These are phyloP conservation scores for Chaetomiaceae sp. DNA, from an alignment of 2,329 filamentous ascomycete species.

Conservation along the genomic window DNA sequence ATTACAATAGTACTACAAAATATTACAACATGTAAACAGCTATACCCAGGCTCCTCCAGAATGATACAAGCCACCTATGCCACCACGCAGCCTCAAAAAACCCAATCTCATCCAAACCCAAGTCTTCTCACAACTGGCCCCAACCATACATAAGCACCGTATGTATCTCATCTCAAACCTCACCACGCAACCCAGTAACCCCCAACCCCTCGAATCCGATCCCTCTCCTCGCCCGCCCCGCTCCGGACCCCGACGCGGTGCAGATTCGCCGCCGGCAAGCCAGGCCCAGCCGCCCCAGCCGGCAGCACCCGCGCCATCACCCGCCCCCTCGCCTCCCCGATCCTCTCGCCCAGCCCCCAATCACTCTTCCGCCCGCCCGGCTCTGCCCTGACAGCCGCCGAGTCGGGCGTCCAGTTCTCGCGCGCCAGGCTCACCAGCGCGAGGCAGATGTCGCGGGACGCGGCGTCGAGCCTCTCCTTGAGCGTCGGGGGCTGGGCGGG, in stretches of 20 bases:
- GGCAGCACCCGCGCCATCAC: slow-evolving; percentile 2
- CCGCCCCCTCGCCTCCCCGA: slow-evolving; percentile 3
- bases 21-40: too few relatives aligned
- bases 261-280: too few relatives aligned
- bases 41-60: too few relatives aligned
- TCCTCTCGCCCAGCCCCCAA: slow-evolving; percentile 12
- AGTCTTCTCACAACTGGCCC: too few relatives aligned
- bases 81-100: neutral
- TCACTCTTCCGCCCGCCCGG: slow-evolving; percentile 34
- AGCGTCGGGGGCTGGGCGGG: slow-evolving; percentile 21
- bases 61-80: too few relatives aligned
- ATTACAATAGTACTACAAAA: too few relatives aligned
- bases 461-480: slow-evolving; percentile 27
- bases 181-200: slow-evolving; percentile 25
- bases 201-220: slow-evolving; percentile 20
- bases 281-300: slow-evolving; percentile 5
- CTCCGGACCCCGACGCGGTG: slow-evolving; percentile 20
- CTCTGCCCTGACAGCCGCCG: slow-evolving; percentile 32
- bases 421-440: slow-evolving; percentile 45
- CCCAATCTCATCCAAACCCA: neutral
- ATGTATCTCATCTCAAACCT: neutral
- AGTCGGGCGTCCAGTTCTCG: slow-evolving; percentile 41
- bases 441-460: slow-evolving; percentile 40
- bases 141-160: too few relatives aligned
- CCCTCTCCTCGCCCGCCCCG: slow-evolving; percentile 18